Evolutionary conservation across 192 early-diverging fungal species (phyloP).

Genomic region (Backusella tuberculispora): DNA sequence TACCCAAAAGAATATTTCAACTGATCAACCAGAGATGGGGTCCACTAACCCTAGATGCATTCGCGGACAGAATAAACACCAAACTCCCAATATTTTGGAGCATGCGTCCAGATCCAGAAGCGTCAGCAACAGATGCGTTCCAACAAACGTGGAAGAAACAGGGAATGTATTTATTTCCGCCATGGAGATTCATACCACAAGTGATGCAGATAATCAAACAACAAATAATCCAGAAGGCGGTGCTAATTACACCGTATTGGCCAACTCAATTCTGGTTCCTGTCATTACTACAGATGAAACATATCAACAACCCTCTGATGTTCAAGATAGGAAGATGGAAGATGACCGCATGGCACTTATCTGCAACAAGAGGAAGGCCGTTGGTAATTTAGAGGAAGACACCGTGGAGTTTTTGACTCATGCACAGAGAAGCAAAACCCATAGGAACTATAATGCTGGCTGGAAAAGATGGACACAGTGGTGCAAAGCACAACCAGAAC

Average conservation of each 20-base stretch:
- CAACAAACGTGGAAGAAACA: slow-evolving; percentile 22
- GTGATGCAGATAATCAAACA: slow-evolving; percentile 12
- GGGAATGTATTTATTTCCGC: slow-evolving; percentile 26
- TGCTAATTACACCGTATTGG: slow-evolving; percentile 23
- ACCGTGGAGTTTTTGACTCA: too few relatives aligned
- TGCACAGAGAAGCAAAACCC: too few relatives aligned
- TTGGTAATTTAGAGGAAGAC: neutral
- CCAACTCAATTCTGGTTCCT: slow-evolving; percentile 29
- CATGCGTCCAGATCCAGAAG: too few relatives aligned
- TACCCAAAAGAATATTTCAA: neutral
- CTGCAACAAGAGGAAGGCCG: neutral
- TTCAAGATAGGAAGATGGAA: neutral
- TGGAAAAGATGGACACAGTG: too few relatives aligned
- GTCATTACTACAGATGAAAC: neutral
- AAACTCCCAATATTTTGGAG: too few relatives aligned
- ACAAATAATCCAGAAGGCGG: slow-evolving; percentile 7
- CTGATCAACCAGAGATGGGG: neutral
- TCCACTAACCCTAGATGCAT: too few relatives aligned
- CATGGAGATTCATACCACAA: slow-evolving; percentile 29
- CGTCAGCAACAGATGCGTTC: slow-evolving; percentile 28
- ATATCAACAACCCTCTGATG: neutral
- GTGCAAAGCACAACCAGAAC: too few relatives aligned
- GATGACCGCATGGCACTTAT: slow-evolving; percentile 23
- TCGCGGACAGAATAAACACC: too few relatives aligned
- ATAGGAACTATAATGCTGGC: too few relatives aligned